Base-by-base conservation (phyloP, 2,329 filamentous ascomycete genomes). In the Clarireedia paspali region DNA sequence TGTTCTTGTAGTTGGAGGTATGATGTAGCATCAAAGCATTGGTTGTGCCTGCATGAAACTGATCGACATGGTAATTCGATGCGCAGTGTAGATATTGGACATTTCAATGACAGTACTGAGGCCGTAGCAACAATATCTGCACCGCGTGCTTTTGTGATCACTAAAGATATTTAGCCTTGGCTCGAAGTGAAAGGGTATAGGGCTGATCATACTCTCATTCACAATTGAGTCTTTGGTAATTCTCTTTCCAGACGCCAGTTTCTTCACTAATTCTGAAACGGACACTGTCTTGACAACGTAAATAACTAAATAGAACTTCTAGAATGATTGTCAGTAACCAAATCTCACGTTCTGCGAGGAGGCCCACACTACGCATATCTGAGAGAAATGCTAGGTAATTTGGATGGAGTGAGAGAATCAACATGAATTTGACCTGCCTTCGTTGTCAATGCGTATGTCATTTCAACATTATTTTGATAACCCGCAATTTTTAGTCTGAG, bases 1-100 rank as follows among this genome's bases (percentile, higher is more conserved):
- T 99, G 94, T 69, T 97, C 91, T 69, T 97, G 92, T 27, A 99
- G 74, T 65, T 96, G 89, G 20, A 99, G 78, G 68, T 96, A 99
- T 2, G 90, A 95, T 3, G 83, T 86, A 3, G 88, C 92, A 70
- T 99, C 94, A 64, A 97, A 99, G 69, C 94, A 99, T 68, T 95
- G 90, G 26, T 94, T 88, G 70, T 99, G 94, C 3, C 82, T 86
- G 73, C 94, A 99, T 36, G 84, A 73, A 3, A 83, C 78, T 4
- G 89, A 89, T 36, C 94, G 85, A 63, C 90, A 90, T 0, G 94
- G 94, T 15, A 88, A 77, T 7, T 80, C 78, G 38, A 99, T 87
- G 58, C 91, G 81, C 70, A 91, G 82, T 38, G 90, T 95, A 3
- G 91, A 95, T 34, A 97, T 76, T 0, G 94, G 94, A 67, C 95